Evolutionary conservation across 495 filamentous ascomycete species (phyloP).

Genomic region (Alectoria sarmentosa): DNA sequence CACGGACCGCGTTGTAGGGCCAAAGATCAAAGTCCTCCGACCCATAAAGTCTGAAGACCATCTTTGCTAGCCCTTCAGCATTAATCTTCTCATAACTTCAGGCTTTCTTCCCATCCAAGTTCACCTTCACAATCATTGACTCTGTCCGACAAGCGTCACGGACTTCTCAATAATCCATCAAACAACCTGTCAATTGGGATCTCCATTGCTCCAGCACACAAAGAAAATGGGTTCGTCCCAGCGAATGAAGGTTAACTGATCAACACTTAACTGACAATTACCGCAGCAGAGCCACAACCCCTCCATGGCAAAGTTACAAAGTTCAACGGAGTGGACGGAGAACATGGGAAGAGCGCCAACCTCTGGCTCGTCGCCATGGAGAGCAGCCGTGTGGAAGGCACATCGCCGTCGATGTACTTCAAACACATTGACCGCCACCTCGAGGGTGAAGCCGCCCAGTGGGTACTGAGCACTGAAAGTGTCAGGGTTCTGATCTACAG

Average conservation of each 20-base stretch:
- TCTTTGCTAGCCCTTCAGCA: too few relatives aligned
- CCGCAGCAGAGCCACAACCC: neutral
- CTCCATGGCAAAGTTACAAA: neutral
- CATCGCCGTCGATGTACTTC: neutral
- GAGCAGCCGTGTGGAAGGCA: neutral
- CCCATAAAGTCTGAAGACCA: too few relatives aligned
- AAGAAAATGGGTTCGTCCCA: neutral
- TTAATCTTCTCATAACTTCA: too few relatives aligned
- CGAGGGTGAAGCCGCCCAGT: constrained; percentile 4
- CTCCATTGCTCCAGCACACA: too few relatives aligned
- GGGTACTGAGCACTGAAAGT: neutral
- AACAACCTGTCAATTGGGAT: too few relatives aligned
- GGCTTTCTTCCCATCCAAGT: too few relatives aligned
- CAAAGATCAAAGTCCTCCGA: too few relatives aligned
- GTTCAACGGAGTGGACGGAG: constrained; percentile 2
- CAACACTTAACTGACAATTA: neutral
- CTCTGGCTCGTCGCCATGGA: neutral
- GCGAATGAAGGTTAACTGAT: neutral
- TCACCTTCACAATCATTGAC: too few relatives aligned
- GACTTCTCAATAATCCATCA: too few relatives aligned
- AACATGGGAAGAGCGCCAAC: neutral
- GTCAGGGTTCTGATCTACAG: neutral
- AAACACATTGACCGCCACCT: constrained; percentile 2
- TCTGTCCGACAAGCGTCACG: too few relatives aligned
- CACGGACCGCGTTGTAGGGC: too few relatives aligned